phyloP scores from a whole-genome alignment of 257 asterid species.

The Solanum piurae region DNA sequence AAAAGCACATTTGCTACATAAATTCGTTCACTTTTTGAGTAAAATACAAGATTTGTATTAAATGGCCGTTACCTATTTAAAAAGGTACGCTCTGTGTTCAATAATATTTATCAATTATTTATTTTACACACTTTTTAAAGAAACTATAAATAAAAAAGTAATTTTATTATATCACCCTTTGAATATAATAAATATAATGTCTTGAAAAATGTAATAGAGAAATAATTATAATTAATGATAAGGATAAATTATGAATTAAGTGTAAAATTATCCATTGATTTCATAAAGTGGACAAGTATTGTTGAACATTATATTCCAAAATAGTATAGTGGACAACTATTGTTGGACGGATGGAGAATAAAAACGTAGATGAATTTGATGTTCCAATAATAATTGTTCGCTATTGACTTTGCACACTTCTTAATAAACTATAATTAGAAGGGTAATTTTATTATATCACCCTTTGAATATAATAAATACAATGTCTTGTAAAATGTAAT shows the following conservation, averaged over 20 bases:
- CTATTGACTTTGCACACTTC: too few relatives aligned
- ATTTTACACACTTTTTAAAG: accelerated
- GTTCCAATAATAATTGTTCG: not conserved
- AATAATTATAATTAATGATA: too few relatives aligned
- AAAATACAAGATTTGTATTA: not conserved
- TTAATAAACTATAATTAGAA: not conserved
- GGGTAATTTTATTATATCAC: not conserved
- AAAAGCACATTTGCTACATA: not conserved
- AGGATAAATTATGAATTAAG: not conserved
- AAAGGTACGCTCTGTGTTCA: accelerated
- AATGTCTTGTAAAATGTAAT: too few relatives aligned
- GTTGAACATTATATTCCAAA: not conserved
- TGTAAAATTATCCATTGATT: too few relatives aligned
- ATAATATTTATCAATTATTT: too few relatives aligned
- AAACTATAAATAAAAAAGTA: too few relatives aligned
- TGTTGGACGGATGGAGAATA: not conserved
- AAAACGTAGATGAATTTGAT: too few relatives aligned
- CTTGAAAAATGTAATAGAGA: too few relatives aligned
- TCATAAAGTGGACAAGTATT: too few relatives aligned
- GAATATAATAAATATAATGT: too few relatives aligned
- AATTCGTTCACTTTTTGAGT: not conserved
- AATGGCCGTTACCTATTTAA: not conserved
- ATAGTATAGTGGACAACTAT: too few relatives aligned
- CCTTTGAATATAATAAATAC: too few relatives aligned
- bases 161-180: not conserved